Base-by-base conservation (phyloP, 2,329 filamentous ascomycete genomes). In the Epichloe gansuensis region DNA sequence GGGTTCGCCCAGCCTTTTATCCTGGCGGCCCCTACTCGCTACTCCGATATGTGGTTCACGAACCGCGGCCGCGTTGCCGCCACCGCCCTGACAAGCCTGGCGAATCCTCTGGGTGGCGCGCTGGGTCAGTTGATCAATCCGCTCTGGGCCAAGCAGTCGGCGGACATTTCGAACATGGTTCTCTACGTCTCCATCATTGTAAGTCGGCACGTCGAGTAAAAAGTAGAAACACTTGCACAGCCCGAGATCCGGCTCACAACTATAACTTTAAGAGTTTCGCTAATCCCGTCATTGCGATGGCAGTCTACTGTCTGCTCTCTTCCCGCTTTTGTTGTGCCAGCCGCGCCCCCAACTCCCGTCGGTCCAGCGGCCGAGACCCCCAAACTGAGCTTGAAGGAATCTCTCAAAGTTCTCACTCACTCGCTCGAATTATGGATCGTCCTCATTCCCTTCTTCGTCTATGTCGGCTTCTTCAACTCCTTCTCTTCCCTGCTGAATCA, bases 1-100 rank as follows among this genome's bases (percentile, higher is more conserved):
- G 93, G 91, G 1, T 75, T 96, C 40, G 83, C 89, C 1, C 93
- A 98, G 64, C 90, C 93, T 0, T 97, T 97, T 66, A 88, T 95
- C 12, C 79, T 97, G 9, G 82, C 85, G 6, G 89, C 91, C 0
- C 91, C 93, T 0, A 91, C 93, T 0, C 76, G 88, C 55, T 98
- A 95, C 68, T 93, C 87, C 51, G 90, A 96, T 64, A 73, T 95
- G 54, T 97, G 93, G 93, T 97, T 97, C 69, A 90, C 88, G 2
- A 83, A 86, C 60, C 72, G 75, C 11, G 91, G 90, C 7, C 81
- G 93, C 51, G 87, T 95, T 12, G 84, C 85, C 51, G 91, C 91
- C 17, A 97, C 91, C 1, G 93, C 91, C 1, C 63, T 95, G 38
- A 84, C 85, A 23, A 90, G 83, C 54, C 70, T 97, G 53, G 88